A percentile compares a stretch with the other conserved stretches of the same genome.
Conservation (phyloP, 345 rosid species). For the Nasturtium officinale region DNA sequence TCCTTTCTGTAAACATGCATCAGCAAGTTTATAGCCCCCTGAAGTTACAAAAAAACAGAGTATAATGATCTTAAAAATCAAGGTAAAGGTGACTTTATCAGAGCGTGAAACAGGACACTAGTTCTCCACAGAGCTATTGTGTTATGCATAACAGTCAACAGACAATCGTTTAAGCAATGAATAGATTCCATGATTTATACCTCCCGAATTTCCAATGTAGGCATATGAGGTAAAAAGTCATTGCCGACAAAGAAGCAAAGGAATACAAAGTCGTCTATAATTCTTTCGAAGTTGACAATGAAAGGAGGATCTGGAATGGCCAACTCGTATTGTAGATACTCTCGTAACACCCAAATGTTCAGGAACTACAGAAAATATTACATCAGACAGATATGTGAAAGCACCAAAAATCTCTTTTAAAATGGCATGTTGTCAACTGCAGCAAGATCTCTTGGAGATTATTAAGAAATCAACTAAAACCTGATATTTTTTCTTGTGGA, state of each 20-base stretch:
- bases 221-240: slow-evolving; percentile 99
- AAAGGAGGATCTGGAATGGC: slow-evolving; percentile 83
- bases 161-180: slow-evolving; percentile 18
- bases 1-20: slow-evolving; percentile 90
- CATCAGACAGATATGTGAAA: slow-evolving; percentile 16
- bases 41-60: slow-evolving; percentile 39
- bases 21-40: slow-evolving; percentile 96
- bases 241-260: slow-evolving; percentile 98
- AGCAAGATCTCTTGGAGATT: slow-evolving; percentile 13
- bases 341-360: slow-evolving; percentile 89
- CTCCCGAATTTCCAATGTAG: slow-evolving; percentile 98
- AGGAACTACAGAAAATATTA: slow-evolving; percentile 63
- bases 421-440: slow-evolving; percentile 5
- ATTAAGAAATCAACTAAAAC: slow-evolving; percentile 45
- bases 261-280: slow-evolving; percentile 97
- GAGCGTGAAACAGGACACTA: background rate
- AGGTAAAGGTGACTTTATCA: background rate
- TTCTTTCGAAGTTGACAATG: slow-evolving; percentile 73
- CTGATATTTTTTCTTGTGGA: slow-evolving; percentile 99
- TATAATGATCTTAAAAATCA: background rate
- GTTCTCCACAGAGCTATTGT: slow-evolving; percentile 1
- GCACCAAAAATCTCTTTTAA: background rate
- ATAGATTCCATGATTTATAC: slow-evolving; percentile 43
- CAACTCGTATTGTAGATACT: slow-evolving; percentile 89
- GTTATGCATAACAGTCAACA: background rate